Percentiles rank a stretch among this genome's conserved stretches.
These are phyloP conservation scores for Xerophyta viscosa DNA, from an alignment of 106 monocot species.

Conservation along the genomic window DNA sequence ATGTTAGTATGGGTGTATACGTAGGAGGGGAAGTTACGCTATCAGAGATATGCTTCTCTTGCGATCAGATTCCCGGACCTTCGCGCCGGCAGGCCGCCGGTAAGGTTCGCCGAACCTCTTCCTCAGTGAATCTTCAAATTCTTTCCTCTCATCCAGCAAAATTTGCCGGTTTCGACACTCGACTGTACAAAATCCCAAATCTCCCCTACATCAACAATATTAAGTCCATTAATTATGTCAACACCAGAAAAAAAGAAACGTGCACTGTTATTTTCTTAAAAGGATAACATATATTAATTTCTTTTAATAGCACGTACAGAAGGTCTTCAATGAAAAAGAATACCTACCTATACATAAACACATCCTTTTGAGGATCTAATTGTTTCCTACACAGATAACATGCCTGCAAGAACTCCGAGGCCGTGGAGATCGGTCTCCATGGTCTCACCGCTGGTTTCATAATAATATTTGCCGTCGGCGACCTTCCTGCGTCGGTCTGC, in stretches of 20 bases:
- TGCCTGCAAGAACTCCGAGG: slow-evolving; percentile 11
- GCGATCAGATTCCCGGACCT: slow-evolving; percentile 9
- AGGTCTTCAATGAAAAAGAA: too few relatives aligned
- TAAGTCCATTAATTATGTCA: too few relatives aligned
- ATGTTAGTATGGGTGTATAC: too few relatives aligned
- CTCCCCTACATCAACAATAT: slow-evolving; percentile 29
- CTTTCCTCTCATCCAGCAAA: slow-evolving; percentile 35
- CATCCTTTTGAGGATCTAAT: slow-evolving; percentile 29
- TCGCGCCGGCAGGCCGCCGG: not conserved
- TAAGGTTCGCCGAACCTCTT: slow-evolving; percentile 10
- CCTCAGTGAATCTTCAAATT: slow-evolving; percentile 24
- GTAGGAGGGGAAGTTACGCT: too few relatives aligned
- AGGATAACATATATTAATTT: too few relatives aligned
- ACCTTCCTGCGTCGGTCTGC: not conserved
- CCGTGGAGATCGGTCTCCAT: not conserved
- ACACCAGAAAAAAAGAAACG: too few relatives aligned
- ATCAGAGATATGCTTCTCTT: too few relatives aligned
- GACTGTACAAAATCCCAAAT: slow-evolving; percentile 54
- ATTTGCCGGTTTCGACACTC: slow-evolving; percentile 49
- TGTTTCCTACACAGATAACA: slow-evolving; percentile 33
- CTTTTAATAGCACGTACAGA: too few relatives aligned
- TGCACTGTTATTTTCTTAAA: too few relatives aligned
- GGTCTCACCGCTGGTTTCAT: slow-evolving; percentile 13
- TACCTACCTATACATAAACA: slow-evolving; percentile 46
- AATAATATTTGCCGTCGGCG: slow-evolving; percentile 11